Evolutionary conservation across 371 early-diverging fungal genomes (phyloP).

Genomic region (Saksenaea oblongispora): DNA sequence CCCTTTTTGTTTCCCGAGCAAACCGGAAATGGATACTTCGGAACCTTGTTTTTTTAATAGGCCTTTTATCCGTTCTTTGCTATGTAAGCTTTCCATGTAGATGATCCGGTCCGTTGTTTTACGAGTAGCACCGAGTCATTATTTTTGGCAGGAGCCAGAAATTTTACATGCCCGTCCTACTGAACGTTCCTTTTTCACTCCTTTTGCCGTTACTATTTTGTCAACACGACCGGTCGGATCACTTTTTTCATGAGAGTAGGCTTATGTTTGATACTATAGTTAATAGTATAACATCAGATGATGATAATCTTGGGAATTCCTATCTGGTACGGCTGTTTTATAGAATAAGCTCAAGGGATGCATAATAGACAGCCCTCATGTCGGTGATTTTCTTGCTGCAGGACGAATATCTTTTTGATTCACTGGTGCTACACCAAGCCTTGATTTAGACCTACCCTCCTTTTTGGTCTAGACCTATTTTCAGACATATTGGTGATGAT

Average conservation of each 20-base stretch:
- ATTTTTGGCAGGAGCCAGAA: constrained; percentile 4
- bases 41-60: background rate
- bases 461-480: constrained; percentile 3
- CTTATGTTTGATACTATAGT: background rate
- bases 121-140: background rate
- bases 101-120: background rate
- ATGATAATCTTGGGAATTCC: background rate
- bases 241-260: background rate
- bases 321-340: background rate
- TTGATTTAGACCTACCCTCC: background rate
- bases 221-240: background rate
- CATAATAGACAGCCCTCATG: background rate
- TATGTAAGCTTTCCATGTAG: background rate
- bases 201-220: background rate
- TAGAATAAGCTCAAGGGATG: background rate
- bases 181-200: constrained; percentile 1
- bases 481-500: background rate
- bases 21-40: background rate
- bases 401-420: background rate
- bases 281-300: background rate
- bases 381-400: constrained; percentile 2
- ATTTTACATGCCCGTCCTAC: constrained; percentile 3
- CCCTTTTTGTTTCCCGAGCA: background rate
- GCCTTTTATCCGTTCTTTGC: background rate
- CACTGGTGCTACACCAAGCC: constrained; percentile 1